Evolutionary conservation across 345 rosid genomes (phyloP).

Genomic region (Salix viminalis): DNA sequence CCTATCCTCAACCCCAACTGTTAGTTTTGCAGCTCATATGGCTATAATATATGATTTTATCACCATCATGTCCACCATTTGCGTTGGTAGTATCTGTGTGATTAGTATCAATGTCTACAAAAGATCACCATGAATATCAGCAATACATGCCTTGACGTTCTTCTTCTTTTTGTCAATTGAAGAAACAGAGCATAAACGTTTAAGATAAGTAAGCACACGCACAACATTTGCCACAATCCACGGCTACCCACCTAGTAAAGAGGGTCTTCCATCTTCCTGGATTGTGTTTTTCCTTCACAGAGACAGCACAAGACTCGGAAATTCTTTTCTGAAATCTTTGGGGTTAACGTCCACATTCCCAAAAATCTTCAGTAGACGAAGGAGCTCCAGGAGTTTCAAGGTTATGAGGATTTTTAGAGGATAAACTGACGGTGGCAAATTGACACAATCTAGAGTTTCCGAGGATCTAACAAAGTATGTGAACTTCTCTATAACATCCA

Average conservation of each 20-base stretch:
- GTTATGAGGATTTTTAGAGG: constrained; percentile 14
- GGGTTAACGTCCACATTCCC: constrained; percentile 7
- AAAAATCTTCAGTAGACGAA: constrained; percentile 17
- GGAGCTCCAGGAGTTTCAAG: constrained; percentile 17
- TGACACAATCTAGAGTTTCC: constrained; percentile 8
- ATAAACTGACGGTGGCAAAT: neutral
- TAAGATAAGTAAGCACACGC: neutral
- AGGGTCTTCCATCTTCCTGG: constrained; percentile 14
- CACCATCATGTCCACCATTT: constrained; percentile 4
- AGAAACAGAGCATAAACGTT: neutral
- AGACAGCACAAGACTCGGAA: constrained; percentile 23
- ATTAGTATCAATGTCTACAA: constrained; percentile 19
- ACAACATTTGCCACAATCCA: neutral
- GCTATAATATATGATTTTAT: too few species aligned
- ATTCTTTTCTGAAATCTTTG: constrained; percentile 17
- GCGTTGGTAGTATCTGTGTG: constrained; percentile 5
- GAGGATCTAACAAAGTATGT: constrained; percentile 15
- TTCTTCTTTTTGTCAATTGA: neutral
- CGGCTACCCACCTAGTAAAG: constrained; percentile 23
- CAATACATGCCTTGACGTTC: constrained; percentile 2
- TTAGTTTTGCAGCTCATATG: neutral
- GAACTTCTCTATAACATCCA: too few species aligned
- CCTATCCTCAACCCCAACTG: neutral
- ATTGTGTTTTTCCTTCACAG: constrained; percentile 23
- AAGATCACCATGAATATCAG: constrained; percentile 11